These are phyloP conservation scores for Ophiostoma sp. DNA, from an alignment of 2,329 filamentous ascomycete genomes.

Conservation along the genomic window DNA sequence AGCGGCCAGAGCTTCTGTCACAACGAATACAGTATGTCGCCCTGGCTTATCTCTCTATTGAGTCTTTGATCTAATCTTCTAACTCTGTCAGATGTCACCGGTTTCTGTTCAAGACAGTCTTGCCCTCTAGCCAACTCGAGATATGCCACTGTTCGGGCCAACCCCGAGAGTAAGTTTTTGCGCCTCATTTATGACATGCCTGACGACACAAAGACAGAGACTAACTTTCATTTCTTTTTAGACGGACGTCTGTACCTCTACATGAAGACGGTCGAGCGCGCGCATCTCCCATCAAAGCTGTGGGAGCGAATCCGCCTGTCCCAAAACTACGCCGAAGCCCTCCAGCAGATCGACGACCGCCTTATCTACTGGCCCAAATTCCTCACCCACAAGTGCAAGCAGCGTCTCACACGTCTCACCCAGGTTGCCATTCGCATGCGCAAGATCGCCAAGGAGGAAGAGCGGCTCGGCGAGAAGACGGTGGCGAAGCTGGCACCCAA, in stretches of 20 bases:
- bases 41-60: neutral
- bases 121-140: constrained; percentile 87
- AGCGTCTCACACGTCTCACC: constrained; percentile 83
- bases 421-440: constrained; percentile 82
- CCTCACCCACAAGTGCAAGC: constrained; percentile 80
- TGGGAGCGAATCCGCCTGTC: constrained; percentile 93
- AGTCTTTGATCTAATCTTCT: neutral
- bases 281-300: constrained; percentile 81
- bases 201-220: neutral
- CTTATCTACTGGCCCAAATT: constrained; percentile 95
- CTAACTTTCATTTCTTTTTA: constrained; percentile 7
- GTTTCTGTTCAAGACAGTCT: constrained; percentile 59
- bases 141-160: constrained; percentile 84
- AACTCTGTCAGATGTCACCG: constrained; percentile 33
- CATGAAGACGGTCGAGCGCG: constrained; percentile 90
- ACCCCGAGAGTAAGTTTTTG: constrained; percentile 46
- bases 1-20: constrained; percentile 91
- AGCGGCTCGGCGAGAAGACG: constrained; percentile 78
- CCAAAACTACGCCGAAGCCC: constrained; percentile 82
- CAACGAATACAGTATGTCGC: constrained; percentile 70
- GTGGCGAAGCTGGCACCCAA: constrained; percentile 90
- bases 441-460: constrained; percentile 80
- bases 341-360: constrained; percentile 78
- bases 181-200: neutral
- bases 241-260: constrained; percentile 74